phyloP scores from a whole-genome alignment of 805 yeast genomes.

The Candida sanyiensis region DNA sequence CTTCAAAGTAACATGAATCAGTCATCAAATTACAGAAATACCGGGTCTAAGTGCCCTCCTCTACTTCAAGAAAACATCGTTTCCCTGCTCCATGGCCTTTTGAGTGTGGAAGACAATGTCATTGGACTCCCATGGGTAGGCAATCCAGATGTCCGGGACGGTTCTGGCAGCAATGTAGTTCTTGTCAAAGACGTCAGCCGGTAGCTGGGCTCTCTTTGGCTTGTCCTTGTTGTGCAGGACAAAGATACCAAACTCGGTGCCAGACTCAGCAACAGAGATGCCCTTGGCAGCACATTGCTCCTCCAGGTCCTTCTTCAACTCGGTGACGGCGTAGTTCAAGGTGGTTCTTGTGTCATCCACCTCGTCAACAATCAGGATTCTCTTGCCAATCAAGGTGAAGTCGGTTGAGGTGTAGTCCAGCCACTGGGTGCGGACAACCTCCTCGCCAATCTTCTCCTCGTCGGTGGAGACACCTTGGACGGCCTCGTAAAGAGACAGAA shows the following conservation, averaged over 20 bases:
- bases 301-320: conserved; percentile 64
- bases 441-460: conserved; percentile 55
- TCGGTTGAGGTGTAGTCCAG: conserved; percentile 63
- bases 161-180: conserved; percentile 68
- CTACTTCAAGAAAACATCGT: conserved; percentile 41
- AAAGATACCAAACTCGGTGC: conserved; percentile 66
- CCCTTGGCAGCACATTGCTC: conserved; percentile 52
- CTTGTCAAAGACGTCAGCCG: conserved; percentile 53
- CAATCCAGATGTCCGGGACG: conserved; percentile 79
- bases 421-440: conserved; percentile 79
- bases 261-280: conserved; percentile 34
- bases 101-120: conserved; percentile 71
- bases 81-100: conserved; percentile 69
- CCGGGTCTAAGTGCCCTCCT: not conserved
- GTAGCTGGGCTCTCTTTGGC: conserved; percentile 67
- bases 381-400: conserved; percentile 59
- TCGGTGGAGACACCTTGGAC: conserved; percentile 52
- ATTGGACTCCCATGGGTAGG: conserved; percentile 81
- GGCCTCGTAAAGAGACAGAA: conserved; percentile 86
- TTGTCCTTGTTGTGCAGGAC: conserved; percentile 74
- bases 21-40: not conserved
- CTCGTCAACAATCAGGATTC: conserved; percentile 71
- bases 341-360: conserved; percentile 87
- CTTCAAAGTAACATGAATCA: conserved; percentile 1
- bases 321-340: conserved; percentile 70